Evolutionary conservation across 495 filamentous ascomycete genomes (phyloP).

Genomic region (Astrothelium macrocarpum): DNA sequence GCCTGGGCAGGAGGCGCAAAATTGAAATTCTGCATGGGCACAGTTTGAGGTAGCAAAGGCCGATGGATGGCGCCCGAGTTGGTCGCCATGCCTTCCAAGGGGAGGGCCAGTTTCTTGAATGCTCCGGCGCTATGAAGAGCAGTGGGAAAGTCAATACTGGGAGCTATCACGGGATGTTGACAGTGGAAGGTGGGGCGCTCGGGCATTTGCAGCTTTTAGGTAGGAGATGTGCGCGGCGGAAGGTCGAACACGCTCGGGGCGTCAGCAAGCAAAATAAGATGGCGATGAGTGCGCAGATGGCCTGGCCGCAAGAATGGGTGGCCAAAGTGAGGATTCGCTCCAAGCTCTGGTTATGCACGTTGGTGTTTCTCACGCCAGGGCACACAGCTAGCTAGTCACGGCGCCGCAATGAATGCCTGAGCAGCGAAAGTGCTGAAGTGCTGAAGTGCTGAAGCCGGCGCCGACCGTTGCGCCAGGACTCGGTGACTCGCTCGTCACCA

Average conservation of each 20-base stretch:
- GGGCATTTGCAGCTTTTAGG: conserved; percentile 2
- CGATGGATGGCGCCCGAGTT: conserved; percentile 39
- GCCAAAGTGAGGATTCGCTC: neutral
- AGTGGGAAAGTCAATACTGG: neutral
- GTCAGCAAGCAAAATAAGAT: neutral
- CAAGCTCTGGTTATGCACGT: neutral
- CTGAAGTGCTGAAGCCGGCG: neutral
- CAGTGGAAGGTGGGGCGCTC: neutral
- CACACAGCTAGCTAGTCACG: neutral
- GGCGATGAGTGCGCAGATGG: neutral
- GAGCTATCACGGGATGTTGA: neutral
- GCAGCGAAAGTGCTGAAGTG: too few relatives aligned
- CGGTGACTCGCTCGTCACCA: neutral
- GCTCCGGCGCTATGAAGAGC: neutral
- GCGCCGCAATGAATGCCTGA: too few relatives aligned
- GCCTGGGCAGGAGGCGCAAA: conserved; percentile 49
- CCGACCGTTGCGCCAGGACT: neutral
- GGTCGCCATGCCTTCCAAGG: conserved; percentile 41
- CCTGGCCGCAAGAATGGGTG: neutral
- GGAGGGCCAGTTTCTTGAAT: neutral
- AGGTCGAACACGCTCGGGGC: neutral
- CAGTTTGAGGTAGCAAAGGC: conserved; percentile 48
- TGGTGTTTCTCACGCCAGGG: neutral
- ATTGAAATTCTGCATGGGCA: conserved; percentile 47
- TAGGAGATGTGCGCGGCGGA: neutral